These are phyloP conservation scores for Trapa bicornis DNA, from an alignment of 345 rosid species.

Conservation along the genomic window DNA sequence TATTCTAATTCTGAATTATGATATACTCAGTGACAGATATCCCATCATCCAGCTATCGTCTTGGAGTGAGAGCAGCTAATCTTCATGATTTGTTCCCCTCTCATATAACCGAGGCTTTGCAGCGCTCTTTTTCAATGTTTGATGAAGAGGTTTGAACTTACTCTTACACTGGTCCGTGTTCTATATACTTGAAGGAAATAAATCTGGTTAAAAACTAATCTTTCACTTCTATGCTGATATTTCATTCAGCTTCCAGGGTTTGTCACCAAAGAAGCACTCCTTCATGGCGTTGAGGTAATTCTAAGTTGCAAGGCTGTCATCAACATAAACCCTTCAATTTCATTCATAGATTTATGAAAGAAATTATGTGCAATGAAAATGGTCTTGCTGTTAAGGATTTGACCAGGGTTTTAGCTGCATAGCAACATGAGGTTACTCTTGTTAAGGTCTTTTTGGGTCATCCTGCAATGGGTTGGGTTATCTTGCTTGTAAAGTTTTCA, in stretches of 20 bases:
- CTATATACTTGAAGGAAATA: not conserved
- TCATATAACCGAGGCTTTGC: constrained; percentile 58
- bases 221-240: constrained; percentile 7
- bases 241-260: constrained; percentile 75
- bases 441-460: too few relatives aligned
- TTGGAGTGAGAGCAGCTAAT: constrained; percentile 76
- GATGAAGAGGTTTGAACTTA: constrained; percentile 53
- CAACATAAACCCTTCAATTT: not conserved
- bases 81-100: constrained; percentile 71
- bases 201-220: not conserved
- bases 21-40: constrained; percentile 41
- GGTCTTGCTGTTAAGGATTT: not conserved
- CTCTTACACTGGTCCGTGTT: not conserved
- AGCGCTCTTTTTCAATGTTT: constrained; percentile 52
- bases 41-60: constrained; percentile 83
- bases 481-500: not conserved
- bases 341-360: not conserved
- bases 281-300: constrained; percentile 89
- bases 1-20: not conserved
- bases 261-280: constrained; percentile 74
- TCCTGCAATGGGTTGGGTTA: too few relatives aligned
- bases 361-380: not conserved
- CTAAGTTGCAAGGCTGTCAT: not conserved
- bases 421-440: not conserved
- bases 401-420: not conserved